These are phyloP conservation scores for Tricholoma matsutake DNA, from an alignment of 768 basidiomycete species.

Conservation along the genomic window DNA sequence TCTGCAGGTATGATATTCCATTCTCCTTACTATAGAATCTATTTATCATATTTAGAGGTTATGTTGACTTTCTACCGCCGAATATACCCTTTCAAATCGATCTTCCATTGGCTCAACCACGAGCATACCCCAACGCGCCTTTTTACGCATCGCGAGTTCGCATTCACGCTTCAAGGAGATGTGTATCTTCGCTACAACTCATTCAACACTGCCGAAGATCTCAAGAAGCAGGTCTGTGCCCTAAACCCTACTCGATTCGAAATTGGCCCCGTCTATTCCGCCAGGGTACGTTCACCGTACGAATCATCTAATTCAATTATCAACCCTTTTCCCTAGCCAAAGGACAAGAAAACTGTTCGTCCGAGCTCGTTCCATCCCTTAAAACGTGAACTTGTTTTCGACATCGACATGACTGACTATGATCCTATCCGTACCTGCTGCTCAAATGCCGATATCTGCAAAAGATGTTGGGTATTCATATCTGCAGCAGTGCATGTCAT, in stretches of 20 bases:
- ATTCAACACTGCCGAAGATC: slow-evolving; percentile 79
- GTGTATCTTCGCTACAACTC: slow-evolving; percentile 95
- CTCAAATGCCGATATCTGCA: slow-evolving; percentile 86
- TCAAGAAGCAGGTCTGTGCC: slow-evolving; percentile 84
- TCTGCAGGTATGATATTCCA: slow-evolving; percentile 13
- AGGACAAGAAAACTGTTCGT: slow-evolving; percentile 79
- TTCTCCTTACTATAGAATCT: not conserved
- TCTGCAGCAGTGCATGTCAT: slow-evolving; percentile 87
- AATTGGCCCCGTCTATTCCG: slow-evolving; percentile 92
- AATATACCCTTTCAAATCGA: slow-evolving; percentile 91
- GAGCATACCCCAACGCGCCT: slow-evolving; percentile 74
- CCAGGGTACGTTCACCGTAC: slow-evolving; percentile 54
- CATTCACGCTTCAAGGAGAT: slow-evolving; percentile 89
- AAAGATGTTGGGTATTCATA: slow-evolving; percentile 93
- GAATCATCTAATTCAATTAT: not conserved
- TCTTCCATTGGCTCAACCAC: slow-evolving; percentile 95
- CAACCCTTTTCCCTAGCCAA: slow-evolving; percentile 52
- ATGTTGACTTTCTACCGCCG: slow-evolving; percentile 78
- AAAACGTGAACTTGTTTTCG: slow-evolving; percentile 93
- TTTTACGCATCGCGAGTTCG: slow-evolving; percentile 93
- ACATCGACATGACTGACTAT: slow-evolving; percentile 99
- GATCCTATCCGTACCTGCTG: slow-evolving; percentile 95
- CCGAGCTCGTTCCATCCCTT: slow-evolving; percentile 68
- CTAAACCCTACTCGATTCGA: slow-evolving; percentile 93
- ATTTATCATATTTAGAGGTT: slow-evolving; percentile 30